Conservation (phyloP, 306 rosid species). For the Acmispon strigosus region DNA sequence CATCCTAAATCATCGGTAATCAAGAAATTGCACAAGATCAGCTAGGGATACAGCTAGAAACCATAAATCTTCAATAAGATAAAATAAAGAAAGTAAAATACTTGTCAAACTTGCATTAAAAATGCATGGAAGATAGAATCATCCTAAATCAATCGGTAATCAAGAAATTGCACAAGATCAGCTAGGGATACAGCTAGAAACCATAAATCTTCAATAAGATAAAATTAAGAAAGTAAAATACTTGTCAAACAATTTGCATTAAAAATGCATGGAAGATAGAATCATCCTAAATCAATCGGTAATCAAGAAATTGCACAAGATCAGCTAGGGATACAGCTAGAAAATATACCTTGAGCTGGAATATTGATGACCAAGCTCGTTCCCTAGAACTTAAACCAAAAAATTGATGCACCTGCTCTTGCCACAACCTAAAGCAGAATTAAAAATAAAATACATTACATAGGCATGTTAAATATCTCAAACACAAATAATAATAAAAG, state of each 20-base stretch:
- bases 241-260: background rate
- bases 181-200: no score
- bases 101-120: no score
- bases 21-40: no score
- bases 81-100: no score
- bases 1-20: no score
- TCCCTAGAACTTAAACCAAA: conserved; percentile 31
- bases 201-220: background rate
- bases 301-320: background rate
- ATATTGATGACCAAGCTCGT: conserved; percentile 52
- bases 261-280: background rate
- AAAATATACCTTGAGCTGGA: conserved; percentile 64
- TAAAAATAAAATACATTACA: conserved; percentile 20
- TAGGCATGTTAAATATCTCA: conserved; percentile 8
- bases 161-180: no score
- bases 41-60: no score
- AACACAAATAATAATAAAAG: background rate
- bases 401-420: conserved; percentile 53
- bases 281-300: conserved; percentile 8
- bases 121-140: no score
- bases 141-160: no score
- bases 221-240: conserved; percentile 10
- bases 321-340: background rate
- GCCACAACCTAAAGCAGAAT: conserved; percentile 59
- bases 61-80: no score